Percentiles rank a stretch among this genome's conserved stretches.
Conservation (phyloP, 495 filamentous ascomycete genomes). For the Penicillium mononematosum region DNA sequence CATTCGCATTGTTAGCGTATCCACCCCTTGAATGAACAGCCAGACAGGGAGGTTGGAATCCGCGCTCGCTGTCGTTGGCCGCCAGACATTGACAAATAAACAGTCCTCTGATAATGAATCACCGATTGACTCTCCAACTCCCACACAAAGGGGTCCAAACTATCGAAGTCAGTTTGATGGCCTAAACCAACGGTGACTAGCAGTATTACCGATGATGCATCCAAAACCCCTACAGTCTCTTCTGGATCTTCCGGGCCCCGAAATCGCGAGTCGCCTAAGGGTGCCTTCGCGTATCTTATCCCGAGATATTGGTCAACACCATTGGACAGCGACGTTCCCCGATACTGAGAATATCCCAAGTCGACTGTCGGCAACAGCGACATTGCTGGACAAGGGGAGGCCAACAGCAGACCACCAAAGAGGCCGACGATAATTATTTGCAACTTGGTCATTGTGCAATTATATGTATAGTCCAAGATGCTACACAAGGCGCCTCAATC, state of each 20-base stretch:
- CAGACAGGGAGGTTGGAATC: conserved; percentile 61
- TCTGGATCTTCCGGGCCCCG: conserved; percentile 51
- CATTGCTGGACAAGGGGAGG: neutral
- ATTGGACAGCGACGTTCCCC: conserved; percentile 31
- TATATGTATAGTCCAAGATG: no score
- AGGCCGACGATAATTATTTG: conserved; percentile 8
- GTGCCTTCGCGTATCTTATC: conserved; percentile 58
- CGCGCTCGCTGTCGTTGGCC: conserved; percentile 53
- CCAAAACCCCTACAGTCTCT: conserved; percentile 27
- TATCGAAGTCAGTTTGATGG: conserved; percentile 14
- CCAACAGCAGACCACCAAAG: conserved; percentile 11
- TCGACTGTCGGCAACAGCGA: conserved; percentile 27
- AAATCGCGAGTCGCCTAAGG: conserved; percentile 54
- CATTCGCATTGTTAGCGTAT: conserved; percentile 59
- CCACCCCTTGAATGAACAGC: conserved; percentile 74
- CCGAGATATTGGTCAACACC: conserved; percentile 59
- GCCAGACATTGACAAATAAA: conserved; percentile 67
- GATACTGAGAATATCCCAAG: conserved; percentile 40
- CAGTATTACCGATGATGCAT: conserved; percentile 38
- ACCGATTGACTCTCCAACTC: conserved; percentile 27
- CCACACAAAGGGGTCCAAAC: conserved; percentile 43
- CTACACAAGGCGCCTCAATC: no score
- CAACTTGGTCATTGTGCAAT: conserved; percentile 1
- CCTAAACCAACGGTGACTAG: no score
- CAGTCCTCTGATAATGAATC: conserved; percentile 61